These are phyloP conservation scores for Aegilops sharonensis DNA, from an alignment of 176 grass and related monocot species.

Conservation along the genomic window DNA sequence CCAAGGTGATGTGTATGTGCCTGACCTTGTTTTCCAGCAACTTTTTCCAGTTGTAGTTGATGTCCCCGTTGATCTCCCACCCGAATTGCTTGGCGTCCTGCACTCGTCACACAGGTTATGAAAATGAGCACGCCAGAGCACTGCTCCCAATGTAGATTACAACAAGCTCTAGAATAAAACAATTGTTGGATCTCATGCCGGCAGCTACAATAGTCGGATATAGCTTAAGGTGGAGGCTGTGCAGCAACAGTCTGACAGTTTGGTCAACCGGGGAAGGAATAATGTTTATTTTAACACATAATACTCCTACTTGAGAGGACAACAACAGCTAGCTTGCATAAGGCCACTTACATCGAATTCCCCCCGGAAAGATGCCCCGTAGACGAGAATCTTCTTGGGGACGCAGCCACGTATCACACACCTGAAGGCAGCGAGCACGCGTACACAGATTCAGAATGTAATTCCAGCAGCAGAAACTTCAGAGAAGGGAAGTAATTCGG, in stretches of 20 bases:
- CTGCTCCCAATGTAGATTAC: background rate
- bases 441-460: background rate
- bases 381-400: slow-evolving; percentile 96
- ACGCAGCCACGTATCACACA: slow-evolving; percentile 98
- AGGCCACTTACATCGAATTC: slow-evolving; percentile 71
- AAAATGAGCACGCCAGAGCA: background rate
- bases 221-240: background rate
- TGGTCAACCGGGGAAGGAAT: background rate
- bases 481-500: background rate
- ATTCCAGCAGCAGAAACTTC: background rate
- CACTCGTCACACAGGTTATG: background rate
- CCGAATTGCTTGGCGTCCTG: slow-evolving; percentile 87
- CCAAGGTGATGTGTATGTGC: background rate
- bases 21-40: slow-evolving; percentile 88
- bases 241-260: background rate
- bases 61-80: slow-evolving; percentile 79
- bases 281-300: background rate
- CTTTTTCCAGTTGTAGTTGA: slow-evolving; percentile 91
- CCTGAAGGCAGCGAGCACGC: slow-evolving; percentile 32
- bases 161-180: background rate
- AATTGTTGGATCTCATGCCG: background rate
- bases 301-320: background rate
- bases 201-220: background rate
- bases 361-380: slow-evolving; percentile 71
- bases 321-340: background rate